Conservation (phyloP, 371 early-diverging fungal genomes). For the Amoeboaphelidium protococcarum region DNA sequence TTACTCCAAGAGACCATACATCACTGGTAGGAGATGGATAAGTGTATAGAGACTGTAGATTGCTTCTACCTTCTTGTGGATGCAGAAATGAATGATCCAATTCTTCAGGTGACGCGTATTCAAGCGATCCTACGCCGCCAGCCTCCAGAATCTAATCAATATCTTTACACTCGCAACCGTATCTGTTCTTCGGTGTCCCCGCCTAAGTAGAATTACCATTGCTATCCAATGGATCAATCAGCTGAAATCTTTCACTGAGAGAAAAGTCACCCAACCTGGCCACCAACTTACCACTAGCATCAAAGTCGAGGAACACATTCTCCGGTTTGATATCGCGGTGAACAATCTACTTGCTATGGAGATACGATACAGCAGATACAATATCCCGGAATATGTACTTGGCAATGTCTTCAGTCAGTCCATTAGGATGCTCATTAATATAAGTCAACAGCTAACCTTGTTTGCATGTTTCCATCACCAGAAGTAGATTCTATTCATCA, state of each 20-base stretch:
- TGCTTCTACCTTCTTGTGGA: not conserved
- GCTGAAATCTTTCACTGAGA: conserved; percentile 6
- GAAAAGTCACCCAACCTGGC: conserved; percentile 79
- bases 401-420: conserved; percentile 9
- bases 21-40: conserved; percentile 7
- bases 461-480: not conserved
- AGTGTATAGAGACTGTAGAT: not conserved
- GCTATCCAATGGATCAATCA: not conserved
- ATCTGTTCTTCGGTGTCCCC: not conserved
- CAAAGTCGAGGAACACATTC: conserved; percentile 36
- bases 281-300: conserved; percentile 8
- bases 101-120: not conserved
- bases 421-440: not conserved
- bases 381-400: conserved; percentile 32
- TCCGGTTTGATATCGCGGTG: conserved; percentile 87
- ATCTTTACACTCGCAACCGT: not conserved
- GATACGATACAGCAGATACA: conserved; percentile 35
- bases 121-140: not conserved
- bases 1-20: conserved; percentile 60
- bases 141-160: not conserved
- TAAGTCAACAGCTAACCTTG: not conserved
- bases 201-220: not conserved
- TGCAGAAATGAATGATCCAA: not conserved
- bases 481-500: not conserved
- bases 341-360: conserved; percentile 42